These are phyloP conservation scores for Triangularia verruculosa DNA, from an alignment of 2,329 filamentous ascomycete species.

Conservation along the genomic window DNA sequence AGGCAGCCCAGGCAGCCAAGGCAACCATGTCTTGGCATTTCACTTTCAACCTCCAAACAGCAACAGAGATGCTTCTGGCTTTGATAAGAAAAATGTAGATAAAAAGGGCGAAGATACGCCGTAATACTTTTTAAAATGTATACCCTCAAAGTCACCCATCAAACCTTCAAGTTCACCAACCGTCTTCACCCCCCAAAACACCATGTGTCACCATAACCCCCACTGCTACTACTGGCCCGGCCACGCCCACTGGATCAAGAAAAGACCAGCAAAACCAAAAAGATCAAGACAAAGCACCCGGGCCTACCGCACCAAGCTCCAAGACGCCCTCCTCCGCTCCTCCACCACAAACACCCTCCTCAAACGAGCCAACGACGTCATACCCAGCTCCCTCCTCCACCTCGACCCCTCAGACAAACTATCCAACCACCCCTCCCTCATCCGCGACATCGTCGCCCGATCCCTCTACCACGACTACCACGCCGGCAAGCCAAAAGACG, in stretches of 20 bases:
- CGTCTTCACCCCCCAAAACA: background rate
- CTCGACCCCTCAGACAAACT: background rate
- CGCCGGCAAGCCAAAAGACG: background rate
- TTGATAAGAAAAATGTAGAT: background rate
- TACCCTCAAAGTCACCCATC: background rate
- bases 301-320: conserved; percentile 1
- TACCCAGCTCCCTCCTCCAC: background rate
- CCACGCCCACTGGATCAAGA: background rate
- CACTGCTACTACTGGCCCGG: background rate
- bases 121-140: too few species aligned
- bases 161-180: too few species aligned
- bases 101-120: too few species aligned
- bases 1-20: conserved; percentile 5
- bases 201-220: background rate
- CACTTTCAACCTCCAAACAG: background rate
- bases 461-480: background rate
- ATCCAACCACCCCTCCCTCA: background rate
- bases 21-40: background rate
- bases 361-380: background rate
- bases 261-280: background rate
- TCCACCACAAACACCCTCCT: background rate
- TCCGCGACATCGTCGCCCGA: background rate
- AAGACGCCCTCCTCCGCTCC: background rate
- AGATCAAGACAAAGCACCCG: background rate
- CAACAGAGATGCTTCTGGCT: too few species aligned